Percentiles rank a stretch among this genome's conserved stretches.
These are phyloP conservation scores for Colletotrichum godetiae DNA, from an alignment of 2,329 filamentous ascomycete genomes.

Conservation along the genomic window DNA sequence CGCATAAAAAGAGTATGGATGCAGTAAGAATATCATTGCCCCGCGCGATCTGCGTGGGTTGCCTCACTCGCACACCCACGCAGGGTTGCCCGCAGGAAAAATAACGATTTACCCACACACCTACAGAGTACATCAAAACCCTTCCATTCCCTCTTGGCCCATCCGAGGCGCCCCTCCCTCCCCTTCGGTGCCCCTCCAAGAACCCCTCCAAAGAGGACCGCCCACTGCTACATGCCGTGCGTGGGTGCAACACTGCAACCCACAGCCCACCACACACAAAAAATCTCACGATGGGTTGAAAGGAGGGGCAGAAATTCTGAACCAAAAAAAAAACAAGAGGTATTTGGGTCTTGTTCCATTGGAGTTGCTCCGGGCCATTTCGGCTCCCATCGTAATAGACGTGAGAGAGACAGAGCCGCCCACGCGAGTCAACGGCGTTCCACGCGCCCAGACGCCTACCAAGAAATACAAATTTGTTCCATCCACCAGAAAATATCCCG, in stretches of 20 bases:
- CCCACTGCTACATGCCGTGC: not conserved
- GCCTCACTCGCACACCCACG: not conserved
- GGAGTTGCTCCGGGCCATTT: not conserved
- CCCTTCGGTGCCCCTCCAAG: not conserved
- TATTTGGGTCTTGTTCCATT: not conserved
- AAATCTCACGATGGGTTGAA: slow-evolving; percentile 8
- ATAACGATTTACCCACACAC: no score
- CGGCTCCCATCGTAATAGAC: not conserved
- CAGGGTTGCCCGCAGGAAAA: not conserved
- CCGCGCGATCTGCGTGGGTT: not conserved
- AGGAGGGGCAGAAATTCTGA: not conserved
- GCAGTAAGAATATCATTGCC: not conserved
- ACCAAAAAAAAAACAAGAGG: not conserved
- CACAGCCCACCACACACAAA: slow-evolving; percentile 11
- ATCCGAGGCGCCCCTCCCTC: not conserved
- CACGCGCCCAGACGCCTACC: not conserved
- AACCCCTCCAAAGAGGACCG: not conserved
- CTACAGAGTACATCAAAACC: no score
- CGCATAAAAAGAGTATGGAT: not conserved
- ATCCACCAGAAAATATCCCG: not conserved
- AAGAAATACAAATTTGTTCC: not conserved
- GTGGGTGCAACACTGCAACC: not conserved
- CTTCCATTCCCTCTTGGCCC: not conserved
- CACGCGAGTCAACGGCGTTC: not conserved
- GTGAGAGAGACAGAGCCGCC: not conserved